Conservation (phyloP, 441 rosid genomes). For the Lepidium campestre region DNA sequence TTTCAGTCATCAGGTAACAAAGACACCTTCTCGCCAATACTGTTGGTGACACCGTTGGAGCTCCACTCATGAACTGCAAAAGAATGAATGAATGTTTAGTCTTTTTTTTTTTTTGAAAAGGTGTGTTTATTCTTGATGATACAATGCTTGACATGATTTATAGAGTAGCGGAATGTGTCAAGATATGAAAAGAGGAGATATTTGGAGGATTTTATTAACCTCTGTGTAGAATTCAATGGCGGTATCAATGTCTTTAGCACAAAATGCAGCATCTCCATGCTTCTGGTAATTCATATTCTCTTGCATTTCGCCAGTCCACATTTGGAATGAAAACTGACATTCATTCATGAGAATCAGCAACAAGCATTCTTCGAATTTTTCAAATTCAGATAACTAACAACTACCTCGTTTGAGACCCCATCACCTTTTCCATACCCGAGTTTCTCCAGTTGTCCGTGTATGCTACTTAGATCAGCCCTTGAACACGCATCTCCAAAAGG, state of each 20-base stretch:
- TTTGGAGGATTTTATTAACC: slow-evolving; percentile 32
- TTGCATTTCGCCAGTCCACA: slow-evolving; percentile 84
- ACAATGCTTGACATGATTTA: too few relatives aligned
- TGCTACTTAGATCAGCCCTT: slow-evolving; percentile 65
- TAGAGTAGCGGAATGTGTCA: too few relatives aligned
- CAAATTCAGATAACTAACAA: neutral
- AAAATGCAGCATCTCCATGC: slow-evolving; percentile 76
- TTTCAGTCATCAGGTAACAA: slow-evolving; percentile 68
- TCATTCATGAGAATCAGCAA: neutral
- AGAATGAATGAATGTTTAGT: too few relatives aligned
- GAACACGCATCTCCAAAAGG: slow-evolving; percentile 87
- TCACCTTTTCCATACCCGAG: slow-evolving; percentile 75
- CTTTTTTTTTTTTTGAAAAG: too few relatives aligned
- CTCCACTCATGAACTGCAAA: slow-evolving; percentile 67
- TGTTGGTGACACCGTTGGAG: slow-evolving; percentile 73
- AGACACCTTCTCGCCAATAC: slow-evolving; percentile 77
- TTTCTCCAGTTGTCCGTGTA: slow-evolving; percentile 75
- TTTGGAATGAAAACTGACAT: slow-evolving; percentile 66
- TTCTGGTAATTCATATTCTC: slow-evolving; percentile 64
- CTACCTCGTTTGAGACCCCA: slow-evolving; percentile 68
- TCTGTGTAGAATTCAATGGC: slow-evolving; percentile 73
- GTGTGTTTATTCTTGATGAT: too few relatives aligned
- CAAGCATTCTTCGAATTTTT: neutral
- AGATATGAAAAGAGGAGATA: neutral
- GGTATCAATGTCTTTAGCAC: slow-evolving; percentile 60